Base-by-base conservation (phyloP, 495 filamentous ascomycete genomes). In the Xylaria scruposa region DNA sequence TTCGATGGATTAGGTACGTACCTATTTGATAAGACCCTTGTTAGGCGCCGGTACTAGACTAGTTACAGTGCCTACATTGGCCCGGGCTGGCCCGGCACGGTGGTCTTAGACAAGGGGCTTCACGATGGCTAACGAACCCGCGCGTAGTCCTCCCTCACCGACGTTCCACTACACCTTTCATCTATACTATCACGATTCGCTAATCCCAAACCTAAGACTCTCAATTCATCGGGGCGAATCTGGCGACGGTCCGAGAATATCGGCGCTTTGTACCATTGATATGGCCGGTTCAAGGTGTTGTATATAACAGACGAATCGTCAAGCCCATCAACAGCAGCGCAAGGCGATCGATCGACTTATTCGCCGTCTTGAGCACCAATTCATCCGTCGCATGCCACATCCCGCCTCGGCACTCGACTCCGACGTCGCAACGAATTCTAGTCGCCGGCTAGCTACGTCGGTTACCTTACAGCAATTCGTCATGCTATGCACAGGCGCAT, bases 401-500 rank as follows among this genome's bases (percentile, higher is more conserved):
- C 7, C 6, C 40, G 31, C 36, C n/a, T 10, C 60, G 2, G 9
- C 60, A 29, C 36, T 13, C n/a, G 13, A 65, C 33, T 47, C 17
- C 36, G 61, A 31, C 61, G 38, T 47, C 38, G 46, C 63, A 9
- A 64, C 42, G 15, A 33, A 19, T 24, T 26, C 15, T 24, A 21
- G 26, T 12, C 24, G 36, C 9, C 33, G 53, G 46, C 47, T 10
- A 10, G 17, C 38, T 33, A 6, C 15, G 51, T 29, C 51, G 38
- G 3, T 15, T 24, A 36, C 62, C 17, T n/a, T 59, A 13, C 6
- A 15, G 8, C 7, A 21, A 8, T 46, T 24, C 67, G 67, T 61
- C 56, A 69, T 61, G 67, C 24, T 51, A 38, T 49, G n/a, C 7
- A 61, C 9, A 61, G 24, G 42, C 56, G 19, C 38, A 46, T 63